Evolutionary conservation across 192 early-diverging fungal species (phyloP).

Genomic region (Oehlia diaphana): DNA sequence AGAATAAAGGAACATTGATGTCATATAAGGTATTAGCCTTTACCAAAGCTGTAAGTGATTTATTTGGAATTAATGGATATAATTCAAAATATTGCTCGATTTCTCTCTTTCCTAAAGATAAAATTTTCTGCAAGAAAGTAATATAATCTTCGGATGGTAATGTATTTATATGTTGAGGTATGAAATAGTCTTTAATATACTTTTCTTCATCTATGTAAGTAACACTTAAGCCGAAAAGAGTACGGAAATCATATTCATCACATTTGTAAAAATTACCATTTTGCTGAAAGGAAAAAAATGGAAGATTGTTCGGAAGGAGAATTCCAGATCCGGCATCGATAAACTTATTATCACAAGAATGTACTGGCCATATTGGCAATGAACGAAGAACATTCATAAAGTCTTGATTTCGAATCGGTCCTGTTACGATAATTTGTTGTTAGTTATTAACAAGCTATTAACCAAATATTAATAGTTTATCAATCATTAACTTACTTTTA

Average conservation of each 20-base stretch:
- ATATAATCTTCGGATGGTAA: neutral
- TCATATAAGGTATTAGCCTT: conserved; percentile 4
- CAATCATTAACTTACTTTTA: neutral
- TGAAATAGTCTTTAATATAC: neutral
- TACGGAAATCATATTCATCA: neutral
- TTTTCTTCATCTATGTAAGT: neutral
- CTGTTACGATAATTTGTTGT: neutral
- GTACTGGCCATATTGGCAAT: neutral
- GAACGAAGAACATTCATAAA: neutral
- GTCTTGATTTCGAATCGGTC: neutral
- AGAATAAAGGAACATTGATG: neutral
- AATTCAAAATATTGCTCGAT: neutral
- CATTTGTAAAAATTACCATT: neutral
- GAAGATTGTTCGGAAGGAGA: neutral
- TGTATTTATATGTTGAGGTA: neutral
- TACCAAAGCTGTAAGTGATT: neutral
- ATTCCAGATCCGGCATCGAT: neutral
- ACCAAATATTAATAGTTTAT: neutral
- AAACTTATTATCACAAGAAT: neutral
- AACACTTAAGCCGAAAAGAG: neutral
- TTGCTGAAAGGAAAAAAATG: conserved; percentile 3
- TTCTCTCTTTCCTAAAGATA: neutral
- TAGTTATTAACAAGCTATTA: neutral
- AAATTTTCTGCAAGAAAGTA: neutral
- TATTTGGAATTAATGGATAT: neutral